These are phyloP conservation scores for Colletotrichum cordylinicola DNA, from an alignment of 2,329 filamentous ascomycete species.

Conservation along the genomic window DNA sequence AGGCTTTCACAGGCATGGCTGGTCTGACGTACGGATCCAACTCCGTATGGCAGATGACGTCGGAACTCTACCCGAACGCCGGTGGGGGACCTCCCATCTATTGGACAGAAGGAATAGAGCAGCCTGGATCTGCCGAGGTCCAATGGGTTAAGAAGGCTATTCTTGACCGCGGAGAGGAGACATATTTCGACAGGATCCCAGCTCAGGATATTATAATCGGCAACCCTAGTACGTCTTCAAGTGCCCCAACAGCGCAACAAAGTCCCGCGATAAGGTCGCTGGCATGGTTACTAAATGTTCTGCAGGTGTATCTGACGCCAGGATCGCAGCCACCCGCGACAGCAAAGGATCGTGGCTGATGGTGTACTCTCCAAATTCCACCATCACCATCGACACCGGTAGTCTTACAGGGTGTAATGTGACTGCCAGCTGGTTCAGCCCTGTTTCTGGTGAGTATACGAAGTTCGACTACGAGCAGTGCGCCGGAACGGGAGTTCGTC, in stretches of 20 bases:
- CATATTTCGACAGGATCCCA: not conserved
- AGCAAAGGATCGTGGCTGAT: not conserved
- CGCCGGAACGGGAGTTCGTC: not conserved
- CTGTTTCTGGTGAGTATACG: not conserved
- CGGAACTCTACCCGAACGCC: not conserved
- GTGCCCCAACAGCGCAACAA: not conserved
- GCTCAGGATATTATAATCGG: not conserved
- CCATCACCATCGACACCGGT: not conserved
- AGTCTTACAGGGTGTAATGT: not conserved
- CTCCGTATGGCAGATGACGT: not conserved
- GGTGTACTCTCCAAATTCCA: not conserved
- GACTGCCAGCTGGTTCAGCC: not conserved
- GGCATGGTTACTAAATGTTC: not conserved
- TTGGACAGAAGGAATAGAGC: not conserved
- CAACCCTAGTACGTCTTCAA: not conserved
- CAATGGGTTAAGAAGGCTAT: not conserved
- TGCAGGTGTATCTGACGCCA: not conserved
- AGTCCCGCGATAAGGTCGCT: not conserved
- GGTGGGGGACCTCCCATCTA: not conserved
- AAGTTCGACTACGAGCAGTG: not conserved
- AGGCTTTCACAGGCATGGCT: not conserved
- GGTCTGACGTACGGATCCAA: not conserved
- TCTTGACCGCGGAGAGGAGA: not conserved
- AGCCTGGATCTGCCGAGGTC: not conserved
- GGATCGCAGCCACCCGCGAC: not conserved